Evolutionary conservation across 108 stramenopile species (phyloP), one percentile per base, ranked within the genome.

Genomic region (Cyclotella choctawhatcheeana): DNA sequence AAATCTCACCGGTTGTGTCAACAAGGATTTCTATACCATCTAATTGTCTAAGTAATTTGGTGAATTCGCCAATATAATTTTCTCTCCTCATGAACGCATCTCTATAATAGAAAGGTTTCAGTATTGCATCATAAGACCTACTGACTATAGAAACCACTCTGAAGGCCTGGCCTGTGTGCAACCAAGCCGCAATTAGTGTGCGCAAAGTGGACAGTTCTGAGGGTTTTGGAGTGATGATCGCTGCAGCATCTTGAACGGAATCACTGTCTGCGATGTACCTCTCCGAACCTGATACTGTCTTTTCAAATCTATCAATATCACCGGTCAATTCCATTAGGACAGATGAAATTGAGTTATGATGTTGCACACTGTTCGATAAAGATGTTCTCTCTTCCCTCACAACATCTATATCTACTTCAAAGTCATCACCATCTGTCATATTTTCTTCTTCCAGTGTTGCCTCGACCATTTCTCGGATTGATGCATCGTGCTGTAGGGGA

Each of bases 131-230:
- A 5, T 79, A 66, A 12, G 88, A 86, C 24, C 65, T 81, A 10
- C 72, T 52, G 48, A 94, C 61, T 30, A 91, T 71, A 2, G 78
- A 68, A 26, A 94, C 33, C 24, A 82, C 84, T 30, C 74, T 72
- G 62, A 66, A 85, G 25, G 89, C 77, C 70, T 90, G 89, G 5
- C 93, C 93, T 35, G 89, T 90, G 55, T 94, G 93, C 43, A 94
- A 77, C 93, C 93, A 94, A 18, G 93, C 88, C 5, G 89, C 86
- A 40, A 94, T 89, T 21, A 94, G 70, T 20, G 93, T 88, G 12
- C 93, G 77, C 3, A 94, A 53, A 2, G 88, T 91, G 7, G 91
- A 88, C 12, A 89, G 40, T 44, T 92, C 93, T 61, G 78, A 67
- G 6, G 83, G 68, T n/a, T 77, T 81, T 37, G 88, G 78, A n/a